A percentile compares a stretch with the other conserved stretches of the same genome.
Conservation (phyloP, 768 basidiomycete genomes). For the Serendipita vermifera region DNA sequence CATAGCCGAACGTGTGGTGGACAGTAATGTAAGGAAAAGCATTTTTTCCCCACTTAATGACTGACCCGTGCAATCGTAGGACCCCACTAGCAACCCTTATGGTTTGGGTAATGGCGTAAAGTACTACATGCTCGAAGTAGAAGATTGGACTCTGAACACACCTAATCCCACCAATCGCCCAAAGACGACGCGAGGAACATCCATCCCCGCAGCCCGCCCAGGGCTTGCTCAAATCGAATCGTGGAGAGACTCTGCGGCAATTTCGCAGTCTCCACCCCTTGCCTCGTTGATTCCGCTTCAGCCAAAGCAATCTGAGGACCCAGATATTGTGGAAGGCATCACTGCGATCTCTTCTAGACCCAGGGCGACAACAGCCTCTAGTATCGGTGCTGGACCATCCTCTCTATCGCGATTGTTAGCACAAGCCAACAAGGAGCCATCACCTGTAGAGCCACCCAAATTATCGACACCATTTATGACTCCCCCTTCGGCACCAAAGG, state of each 20-base stretch:
- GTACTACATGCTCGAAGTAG: constrained; percentile 87
- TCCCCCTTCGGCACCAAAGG: constrained; percentile 15
- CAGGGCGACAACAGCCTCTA: constrained; percentile 50
- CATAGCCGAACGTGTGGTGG: constrained; percentile 73
- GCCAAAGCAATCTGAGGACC: constrained; percentile 36
- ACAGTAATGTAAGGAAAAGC: constrained; percentile 45
- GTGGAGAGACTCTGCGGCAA: constrained; percentile 14
- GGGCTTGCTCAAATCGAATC: constrained; percentile 15
- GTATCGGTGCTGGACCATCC: constrained; percentile 51
- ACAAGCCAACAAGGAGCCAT: constrained; percentile 30
- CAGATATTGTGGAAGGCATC: constrained; percentile 64
- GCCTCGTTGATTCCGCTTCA: constrained; percentile 39
- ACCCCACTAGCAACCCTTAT: constrained; percentile 78
- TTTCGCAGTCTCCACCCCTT: constrained; percentile 20
- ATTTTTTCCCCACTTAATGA: neutral
- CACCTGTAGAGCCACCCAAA: neutral
- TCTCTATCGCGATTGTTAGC: constrained; percentile 69
- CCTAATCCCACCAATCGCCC: constrained; percentile 45
- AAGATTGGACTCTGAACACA: constrained; percentile 76
- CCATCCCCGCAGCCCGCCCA: constrained; percentile 14
- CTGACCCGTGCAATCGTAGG: constrained; percentile 40
- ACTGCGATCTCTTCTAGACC: constrained; percentile 46
- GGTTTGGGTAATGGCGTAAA: constrained; percentile 78
- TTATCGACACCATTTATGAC: constrained; percentile 18
- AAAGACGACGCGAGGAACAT: constrained; percentile 37